These are phyloP conservation scores for Porphyra umbilicalis DNA, from an alignment of 31 red algal genomes.

Conservation along the genomic window DNA sequence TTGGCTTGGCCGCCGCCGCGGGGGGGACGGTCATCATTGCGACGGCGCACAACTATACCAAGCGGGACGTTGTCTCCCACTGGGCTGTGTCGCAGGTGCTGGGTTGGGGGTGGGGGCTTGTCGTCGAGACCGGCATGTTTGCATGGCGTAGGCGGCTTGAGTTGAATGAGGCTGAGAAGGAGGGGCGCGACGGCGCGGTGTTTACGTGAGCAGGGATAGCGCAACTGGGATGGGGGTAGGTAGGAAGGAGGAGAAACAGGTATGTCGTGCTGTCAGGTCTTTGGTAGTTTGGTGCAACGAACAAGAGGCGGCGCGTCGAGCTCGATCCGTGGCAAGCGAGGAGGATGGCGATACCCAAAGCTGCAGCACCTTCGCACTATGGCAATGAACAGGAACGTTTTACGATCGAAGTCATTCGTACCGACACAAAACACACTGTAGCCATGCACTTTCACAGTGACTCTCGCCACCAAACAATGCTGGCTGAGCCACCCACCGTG, in stretches of 20 bases:
- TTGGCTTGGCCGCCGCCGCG: not conserved
- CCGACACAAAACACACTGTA: no score
- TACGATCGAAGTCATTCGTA: no score
- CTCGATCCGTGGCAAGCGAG: no score
- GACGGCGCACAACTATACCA: not conserved
- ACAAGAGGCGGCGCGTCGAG: no score
- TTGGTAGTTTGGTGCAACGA: no score
- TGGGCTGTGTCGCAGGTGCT: not conserved
- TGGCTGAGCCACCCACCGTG: no score
- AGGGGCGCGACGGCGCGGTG: not conserved
- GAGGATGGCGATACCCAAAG: no score
- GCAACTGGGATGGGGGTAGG: not conserved
- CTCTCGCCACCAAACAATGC: no score
- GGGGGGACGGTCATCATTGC: not conserved
- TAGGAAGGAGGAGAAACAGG: not conserved
- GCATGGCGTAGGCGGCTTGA: not conserved
- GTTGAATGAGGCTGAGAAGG: not conserved
- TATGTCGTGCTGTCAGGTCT: no score
- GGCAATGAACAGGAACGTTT: no score
- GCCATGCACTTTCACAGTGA: no score
- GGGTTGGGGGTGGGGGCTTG: not conserved
- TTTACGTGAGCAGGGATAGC: not conserved
- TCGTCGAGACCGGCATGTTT: not conserved
- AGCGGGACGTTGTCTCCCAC: not conserved
- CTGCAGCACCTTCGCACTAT: no score